phyloP scores from a whole-genome alignment of 305 asterid species.

The Rubia occidens region DNA sequence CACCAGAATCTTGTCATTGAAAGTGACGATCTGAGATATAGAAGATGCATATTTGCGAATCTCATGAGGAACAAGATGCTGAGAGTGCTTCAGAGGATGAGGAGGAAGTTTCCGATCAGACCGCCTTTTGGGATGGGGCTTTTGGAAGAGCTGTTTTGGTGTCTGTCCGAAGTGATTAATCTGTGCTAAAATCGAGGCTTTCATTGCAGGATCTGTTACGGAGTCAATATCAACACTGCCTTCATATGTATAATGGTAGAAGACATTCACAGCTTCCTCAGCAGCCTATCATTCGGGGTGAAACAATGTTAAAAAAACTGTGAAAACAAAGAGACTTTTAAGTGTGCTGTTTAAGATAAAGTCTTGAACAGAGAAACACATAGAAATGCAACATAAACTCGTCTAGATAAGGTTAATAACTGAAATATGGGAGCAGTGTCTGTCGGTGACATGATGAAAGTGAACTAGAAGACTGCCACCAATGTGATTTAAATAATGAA shows the following conservation, averaged over 20 bases:
- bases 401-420: neutral
- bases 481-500: neutral
- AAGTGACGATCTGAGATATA: slow-evolving; percentile 65
- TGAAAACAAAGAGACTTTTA: neutral
- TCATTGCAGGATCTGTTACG: slow-evolving; percentile 93
- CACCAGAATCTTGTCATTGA: slow-evolving; percentile 66
- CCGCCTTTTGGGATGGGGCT: slow-evolving; percentile 89
- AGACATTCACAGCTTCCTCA: slow-evolving; percentile 94
- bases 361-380: neutral
- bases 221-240: slow-evolving; percentile 99
- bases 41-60: slow-evolving; percentile 71
- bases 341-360: neutral
- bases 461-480: neutral
- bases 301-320: slow-evolving; percentile 8
- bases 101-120: slow-evolving; percentile 61
- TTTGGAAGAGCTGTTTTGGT: slow-evolving; percentile 83
- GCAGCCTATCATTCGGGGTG: slow-evolving; percentile 61
- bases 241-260: slow-evolving; percentile 97
- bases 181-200: slow-evolving; percentile 97
- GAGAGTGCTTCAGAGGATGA: slow-evolving; percentile 71
- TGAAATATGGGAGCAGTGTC: neutral
- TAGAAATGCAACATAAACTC: neutral
- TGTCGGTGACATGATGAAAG: neutral
- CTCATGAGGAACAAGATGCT: slow-evolving; percentile 65
- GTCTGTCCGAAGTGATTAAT: slow-evolving; percentile 99